phyloP scores from a whole-genome alignment of 805 yeast genomes.

The Saturnispora hagleri region DNA sequence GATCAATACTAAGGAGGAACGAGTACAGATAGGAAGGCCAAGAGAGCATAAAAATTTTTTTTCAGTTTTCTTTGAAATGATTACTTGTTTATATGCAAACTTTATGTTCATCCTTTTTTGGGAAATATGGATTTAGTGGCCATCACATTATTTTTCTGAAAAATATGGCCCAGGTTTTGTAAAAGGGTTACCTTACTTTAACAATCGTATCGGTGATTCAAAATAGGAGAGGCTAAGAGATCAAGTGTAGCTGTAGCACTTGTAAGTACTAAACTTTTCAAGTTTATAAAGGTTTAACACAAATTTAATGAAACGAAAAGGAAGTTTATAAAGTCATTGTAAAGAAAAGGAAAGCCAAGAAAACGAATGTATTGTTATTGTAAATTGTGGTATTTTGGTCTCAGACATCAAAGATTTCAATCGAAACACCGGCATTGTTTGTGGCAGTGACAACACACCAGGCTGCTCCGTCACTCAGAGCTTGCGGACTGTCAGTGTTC shows the following conservation, averaged over 20 bases:
- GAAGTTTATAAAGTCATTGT: not conserved
- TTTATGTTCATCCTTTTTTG: not conserved
- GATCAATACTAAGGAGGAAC: not conserved
- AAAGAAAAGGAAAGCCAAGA: not conserved
- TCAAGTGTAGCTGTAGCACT: too few relatives aligned
- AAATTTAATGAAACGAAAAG: not conserved
- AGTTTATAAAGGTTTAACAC: not conserved
- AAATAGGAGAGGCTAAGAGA: too few relatives aligned
- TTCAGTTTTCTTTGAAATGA: not conserved
- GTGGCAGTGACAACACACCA: constrained; percentile 79
- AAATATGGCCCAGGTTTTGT: not conserved
- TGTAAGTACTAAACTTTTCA: not conserved
- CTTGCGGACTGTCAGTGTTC: constrained; percentile 30
- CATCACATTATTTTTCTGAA: not conserved
- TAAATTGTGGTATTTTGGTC: not conserved
- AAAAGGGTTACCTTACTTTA: not conserved
- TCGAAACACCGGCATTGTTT: constrained; percentile 51
- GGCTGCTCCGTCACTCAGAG: constrained; percentile 43
- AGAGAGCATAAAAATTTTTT: not conserved
- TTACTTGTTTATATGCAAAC: not conserved
- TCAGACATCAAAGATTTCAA: constrained; percentile 53
- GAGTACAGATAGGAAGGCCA: not conserved
- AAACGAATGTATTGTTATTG: not conserved
- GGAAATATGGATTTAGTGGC: not conserved
- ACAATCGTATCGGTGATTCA: too few relatives aligned